Base-by-base conservation (phyloP, 1,139 yeast species). In the Saccharomycopsis crataegensis region DNA sequence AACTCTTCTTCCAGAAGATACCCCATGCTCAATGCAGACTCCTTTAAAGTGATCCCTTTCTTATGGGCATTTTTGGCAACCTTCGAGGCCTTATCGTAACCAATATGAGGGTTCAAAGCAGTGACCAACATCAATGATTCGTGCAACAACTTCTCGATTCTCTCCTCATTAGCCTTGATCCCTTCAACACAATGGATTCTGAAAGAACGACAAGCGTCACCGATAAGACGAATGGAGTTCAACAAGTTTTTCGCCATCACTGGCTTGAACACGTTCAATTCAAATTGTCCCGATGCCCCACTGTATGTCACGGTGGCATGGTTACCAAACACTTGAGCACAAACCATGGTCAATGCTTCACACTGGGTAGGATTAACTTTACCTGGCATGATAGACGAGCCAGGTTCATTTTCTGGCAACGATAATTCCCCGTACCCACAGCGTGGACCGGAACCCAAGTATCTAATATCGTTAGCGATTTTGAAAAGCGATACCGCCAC, bases 311-410 rank as follows among this genome's bases (percentile, higher is more conserved):
- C 87, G 60, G 96, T 81, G 54, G 96, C 74, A 72, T 93, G 86
- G 82, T 93, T 93, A 70, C 99, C 99, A 70, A 93, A 87, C 41
- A 93, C 98, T 77, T 93, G 99, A 59, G 95, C 81, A 67, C 96
- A 91, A 58, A 91, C 96, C 96, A 93, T 95, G 60, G 99, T 93
- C 72, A 93, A 76, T 53, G 99, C 99, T 77, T 93, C 99, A 72
- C 90, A 90, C 77, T 93, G 99, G 56, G 99, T 93, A 62, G 99
- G 99, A 78, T 93, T 93, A 60, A 93, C 98, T 76, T 93, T 93
- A 68, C 99, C 99, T 54, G 99, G 99, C 99, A 93, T 93, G 72
- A 93, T 93, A 34, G 97, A 89, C 58, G 97, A 89, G 67, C 99
- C 99, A 57, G 99, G 99, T 74, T 93, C 99, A 70, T 93, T 93